Evolutionary conservation across 2,329 filamentous ascomycete genomes (phyloP).

Genomic region (Colletotrichum paranaense): DNA sequence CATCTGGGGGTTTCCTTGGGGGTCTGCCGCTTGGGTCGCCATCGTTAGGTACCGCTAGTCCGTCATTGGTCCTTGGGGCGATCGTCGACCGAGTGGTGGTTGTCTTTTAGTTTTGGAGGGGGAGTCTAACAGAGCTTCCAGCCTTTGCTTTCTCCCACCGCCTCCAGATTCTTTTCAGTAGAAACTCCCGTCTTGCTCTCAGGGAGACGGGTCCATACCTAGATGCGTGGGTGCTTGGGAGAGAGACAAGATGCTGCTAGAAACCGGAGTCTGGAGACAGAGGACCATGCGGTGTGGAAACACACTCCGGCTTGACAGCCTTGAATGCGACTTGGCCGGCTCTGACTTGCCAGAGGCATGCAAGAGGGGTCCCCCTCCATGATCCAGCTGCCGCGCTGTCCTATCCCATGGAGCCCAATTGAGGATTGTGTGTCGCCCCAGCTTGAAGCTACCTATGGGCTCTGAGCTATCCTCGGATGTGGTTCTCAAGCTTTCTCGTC

Average conservation of each 20-base stretch:
- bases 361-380: slow-evolving; percentile 13
- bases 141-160: slow-evolving; percentile 9
- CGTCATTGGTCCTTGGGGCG: not conserved
- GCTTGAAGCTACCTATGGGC: not conserved
- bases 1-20: slow-evolving; percentile 17
- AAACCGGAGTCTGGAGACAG: not conserved
- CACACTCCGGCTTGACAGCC: slow-evolving; percentile 1
- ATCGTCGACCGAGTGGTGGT: not conserved
- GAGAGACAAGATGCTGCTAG: not conserved
- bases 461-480: not conserved
- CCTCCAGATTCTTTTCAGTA: slow-evolving; percentile 4
- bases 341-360: slow-evolving; percentile 33
- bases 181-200: not conserved
- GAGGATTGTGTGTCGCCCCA: not conserved
- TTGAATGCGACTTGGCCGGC: slow-evolving; percentile 32
- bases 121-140: no score
- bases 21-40: not conserved
- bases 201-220: not conserved
- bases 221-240: not conserved
- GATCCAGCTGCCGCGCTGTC: not conserved
- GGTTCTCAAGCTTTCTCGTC: not conserved
- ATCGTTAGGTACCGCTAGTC: not conserved
- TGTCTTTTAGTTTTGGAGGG: not conserved
- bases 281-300: slow-evolving; percentile 27
- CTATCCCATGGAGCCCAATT: slow-evolving; percentile 17